Evolutionary conservation across 805 yeast genomes (phyloP), one percentile per base, ranked within the genome.

Genomic region (Starmerella gropengiesseri): DNA sequence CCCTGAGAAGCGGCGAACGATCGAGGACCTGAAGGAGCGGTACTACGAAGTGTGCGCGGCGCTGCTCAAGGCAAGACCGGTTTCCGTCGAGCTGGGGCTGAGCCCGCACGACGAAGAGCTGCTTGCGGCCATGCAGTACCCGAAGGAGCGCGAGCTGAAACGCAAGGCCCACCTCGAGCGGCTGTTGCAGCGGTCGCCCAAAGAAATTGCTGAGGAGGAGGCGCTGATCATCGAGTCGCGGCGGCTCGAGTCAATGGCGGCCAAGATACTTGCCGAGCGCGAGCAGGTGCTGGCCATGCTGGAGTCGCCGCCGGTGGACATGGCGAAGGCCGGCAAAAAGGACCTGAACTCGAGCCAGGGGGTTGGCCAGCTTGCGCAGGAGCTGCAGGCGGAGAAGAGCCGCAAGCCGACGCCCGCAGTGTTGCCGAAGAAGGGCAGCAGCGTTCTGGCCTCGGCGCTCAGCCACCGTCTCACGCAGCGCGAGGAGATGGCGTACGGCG

Each of bases 201-300:
- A 96, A 0, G 98, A 91, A 59, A 83, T 91, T 34, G 97, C 97
- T 0, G 98, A 91, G 64, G 99, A 91, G 58, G 97, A 91, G 60
- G 85, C 94, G 0, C 67, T 91, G 38, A 83, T 91, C 9, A 78
- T 89, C 23, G 98, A 91, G 59, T 93, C 96, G 2, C 74, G 94
- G 37, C 78, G 89, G 50, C 67, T 91, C 44, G 97, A 91, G 56
- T 79, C 94, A 8, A 18, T 26, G 39, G 39, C 39, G 7, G 31
- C 13, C n/a, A 17, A n/a, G 25, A 26, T 36, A 12, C 8, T 36
- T 18, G 31, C 31, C 17, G 39, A 36, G 39, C 39, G 39, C 25
- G 25, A 27, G 39, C 39, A 36, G 22, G 25, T 36, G 13, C 25
- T 36, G 8, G 31, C 19, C 20, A 14, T 26, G 14, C 39, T 36